These are phyloP conservation scores for Phylloporus sp. DNA, from an alignment of 1,284 basidiomycete genomes.

Conservation along the genomic window DNA sequence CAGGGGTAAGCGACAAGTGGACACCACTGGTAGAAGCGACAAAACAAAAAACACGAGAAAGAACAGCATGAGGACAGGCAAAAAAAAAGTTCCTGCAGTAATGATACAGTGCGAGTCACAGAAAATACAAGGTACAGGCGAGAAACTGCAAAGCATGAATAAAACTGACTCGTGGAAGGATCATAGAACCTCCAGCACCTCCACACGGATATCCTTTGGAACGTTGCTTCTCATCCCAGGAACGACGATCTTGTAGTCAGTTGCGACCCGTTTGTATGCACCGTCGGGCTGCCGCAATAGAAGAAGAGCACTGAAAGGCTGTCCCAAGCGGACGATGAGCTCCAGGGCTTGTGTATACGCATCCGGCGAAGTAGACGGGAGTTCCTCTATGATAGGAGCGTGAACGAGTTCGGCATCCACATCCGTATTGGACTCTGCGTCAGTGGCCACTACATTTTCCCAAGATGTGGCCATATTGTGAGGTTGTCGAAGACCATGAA, in stretches of 20 bases:
- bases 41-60: no score
- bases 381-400: background rate
- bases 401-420: background rate
- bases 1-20: no score
- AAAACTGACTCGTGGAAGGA: background rate
- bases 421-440: background rate
- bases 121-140: background rate
- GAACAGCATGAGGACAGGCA: background rate
- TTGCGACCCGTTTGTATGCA: slow-evolving; percentile 10
- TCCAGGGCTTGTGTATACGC: background rate
- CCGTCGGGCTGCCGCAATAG: slow-evolving; percentile 6
- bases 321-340: slow-evolving; percentile 4
- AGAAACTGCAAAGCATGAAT: no score
- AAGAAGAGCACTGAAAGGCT: slow-evolving; percentile 2
- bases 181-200: slow-evolving; percentile 6
- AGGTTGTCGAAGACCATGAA: background rate
- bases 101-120: background rate
- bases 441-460: background rate
- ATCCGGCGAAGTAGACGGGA: background rate
- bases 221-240: slow-evolving; percentile 1
- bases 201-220: slow-evolving; percentile 3
- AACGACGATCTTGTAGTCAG: slow-evolving; percentile 2
- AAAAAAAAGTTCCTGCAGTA: background rate
- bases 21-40: no score
- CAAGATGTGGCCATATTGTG: background rate